phyloP scores from a whole-genome alignment of 2,329 filamentous ascomycete genomes.

The Aspergillus versicolor region DNA sequence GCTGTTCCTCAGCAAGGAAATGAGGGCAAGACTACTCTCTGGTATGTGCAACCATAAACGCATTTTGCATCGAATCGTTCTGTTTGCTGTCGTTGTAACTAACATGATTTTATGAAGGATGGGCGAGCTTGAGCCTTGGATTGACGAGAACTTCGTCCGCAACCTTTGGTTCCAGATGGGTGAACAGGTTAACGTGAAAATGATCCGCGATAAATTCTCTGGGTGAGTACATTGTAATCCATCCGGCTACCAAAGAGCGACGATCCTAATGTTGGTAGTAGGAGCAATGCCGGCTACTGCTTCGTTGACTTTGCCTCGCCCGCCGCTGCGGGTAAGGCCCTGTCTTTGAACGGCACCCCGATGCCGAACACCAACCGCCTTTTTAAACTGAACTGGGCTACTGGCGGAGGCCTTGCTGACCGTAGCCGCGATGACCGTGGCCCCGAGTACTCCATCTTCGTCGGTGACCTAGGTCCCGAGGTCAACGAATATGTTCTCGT shows the following conservation, averaged over 20 bases:
- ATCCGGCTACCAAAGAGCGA: conserved; percentile 8
- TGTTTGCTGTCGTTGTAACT: neutral
- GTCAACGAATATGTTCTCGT: conserved; percentile 98
- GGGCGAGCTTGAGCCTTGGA: conserved; percentile 98
- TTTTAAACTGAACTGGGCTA: conserved; percentile 99
- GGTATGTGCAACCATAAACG: conserved; percentile 40
- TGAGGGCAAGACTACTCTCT: conserved; percentile 58
- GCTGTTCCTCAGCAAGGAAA: conserved; percentile 50
- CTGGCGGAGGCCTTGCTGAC: conserved; percentile 90
- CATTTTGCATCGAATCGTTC: conserved; percentile 21
- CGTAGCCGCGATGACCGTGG: conserved; percentile 88
- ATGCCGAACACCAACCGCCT: conserved; percentile 93
- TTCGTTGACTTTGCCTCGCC: conserved; percentile 89
- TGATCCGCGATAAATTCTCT: conserved; percentile 98
- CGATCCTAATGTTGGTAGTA: conserved; percentile 46
- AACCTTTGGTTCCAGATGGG: conserved; percentile 91
- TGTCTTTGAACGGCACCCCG: conserved; percentile 80
- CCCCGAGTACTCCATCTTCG: conserved; percentile 95
- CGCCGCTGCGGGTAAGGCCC: conserved; percentile 84
- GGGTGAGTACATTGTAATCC: conserved; percentile 61
- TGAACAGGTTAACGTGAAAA: conserved; percentile 96
- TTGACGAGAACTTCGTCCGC: conserved; percentile 98
- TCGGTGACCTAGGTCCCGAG: conserved; percentile 94
- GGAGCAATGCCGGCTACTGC: conserved; percentile 95
- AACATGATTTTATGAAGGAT: conserved; percentile 63